Percentiles rank a stretch among this genome's conserved stretches.
Evolutionary conservation across 2,329 filamentous ascomycete genomes (phyloP).

Genomic region (Cladosporium oxysporum): DNA sequence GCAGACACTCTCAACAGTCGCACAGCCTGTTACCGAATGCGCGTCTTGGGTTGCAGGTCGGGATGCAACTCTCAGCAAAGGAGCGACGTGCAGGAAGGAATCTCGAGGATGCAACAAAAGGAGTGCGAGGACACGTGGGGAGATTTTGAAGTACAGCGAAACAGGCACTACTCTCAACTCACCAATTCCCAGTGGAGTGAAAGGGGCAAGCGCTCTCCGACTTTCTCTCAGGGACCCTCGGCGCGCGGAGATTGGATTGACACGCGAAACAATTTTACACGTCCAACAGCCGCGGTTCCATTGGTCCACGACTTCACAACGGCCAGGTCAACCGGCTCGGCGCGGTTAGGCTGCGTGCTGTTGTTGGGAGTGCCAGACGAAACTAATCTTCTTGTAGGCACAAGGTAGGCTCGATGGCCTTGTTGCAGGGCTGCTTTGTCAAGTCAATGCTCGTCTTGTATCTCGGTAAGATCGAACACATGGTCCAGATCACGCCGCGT

Average conservation of each 20-base stretch:
- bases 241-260: conserved; percentile 20
- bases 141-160: not conserved
- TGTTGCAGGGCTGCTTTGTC: not conserved
- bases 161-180: not conserved
- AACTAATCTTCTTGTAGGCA: conserved; percentile 1
- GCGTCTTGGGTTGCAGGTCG: conserved; percentile 4
- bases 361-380: conserved; percentile 3
- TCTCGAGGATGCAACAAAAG: conserved; percentile 12
- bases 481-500: conserved; percentile 4
- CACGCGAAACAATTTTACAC: conserved; percentile 19
- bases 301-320: conserved; percentile 4
- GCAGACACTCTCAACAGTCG: conserved; percentile 15
- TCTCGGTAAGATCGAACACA: conserved; percentile 11
- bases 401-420: not conserved
- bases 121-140: conserved; percentile 20
- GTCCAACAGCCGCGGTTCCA: conserved; percentile 16
- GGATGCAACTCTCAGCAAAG: conserved; percentile 12
- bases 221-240: conserved; percentile 16
- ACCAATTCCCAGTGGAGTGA: conserved; percentile 12
- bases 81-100: conserved; percentile 7
- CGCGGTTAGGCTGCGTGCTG: not conserved
- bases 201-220: conserved; percentile 9
- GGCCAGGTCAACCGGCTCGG: conserved; percentile 1
- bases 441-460: not conserved
- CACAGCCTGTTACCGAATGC: conserved; percentile 15